Evolutionary conservation across 2,329 filamentous ascomycete genomes (phyloP).

Genomic region (Penicillium digitatum): DNA sequence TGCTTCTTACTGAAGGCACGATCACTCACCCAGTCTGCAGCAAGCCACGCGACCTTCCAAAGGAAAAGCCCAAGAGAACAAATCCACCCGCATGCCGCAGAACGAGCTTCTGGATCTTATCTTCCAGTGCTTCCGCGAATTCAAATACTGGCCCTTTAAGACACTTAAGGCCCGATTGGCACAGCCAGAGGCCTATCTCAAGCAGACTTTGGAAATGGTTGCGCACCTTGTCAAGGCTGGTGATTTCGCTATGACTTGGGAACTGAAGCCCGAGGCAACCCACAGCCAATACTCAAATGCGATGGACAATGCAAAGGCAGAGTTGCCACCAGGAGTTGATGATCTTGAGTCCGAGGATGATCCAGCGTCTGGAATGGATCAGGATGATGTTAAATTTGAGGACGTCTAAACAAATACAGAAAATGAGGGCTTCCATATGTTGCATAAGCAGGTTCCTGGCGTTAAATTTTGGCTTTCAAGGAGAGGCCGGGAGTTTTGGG

Average conservation of each 20-base stretch:
- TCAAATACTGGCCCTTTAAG: conserved; percentile 92
- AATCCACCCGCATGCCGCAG: conserved; percentile 84
- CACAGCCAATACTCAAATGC: conserved; percentile 48
- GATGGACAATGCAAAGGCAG: conserved; percentile 50
- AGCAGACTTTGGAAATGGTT: conserved; percentile 76
- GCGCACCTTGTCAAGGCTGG: conserved; percentile 79
- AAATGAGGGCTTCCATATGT: conserved; percentile 13
- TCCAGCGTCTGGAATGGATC: conserved; percentile 49
- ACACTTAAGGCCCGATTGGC: conserved; percentile 70
- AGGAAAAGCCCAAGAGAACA: conserved; percentile 62
- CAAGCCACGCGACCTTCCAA: conserved; percentile 53
- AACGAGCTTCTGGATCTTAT: conserved; percentile 83
- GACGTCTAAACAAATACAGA: conserved; percentile 52
- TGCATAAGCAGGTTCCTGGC: conserved; percentile 24
- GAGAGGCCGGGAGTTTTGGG: background rate
- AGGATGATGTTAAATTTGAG: conserved; percentile 72
- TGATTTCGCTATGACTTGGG: conserved; percentile 80
- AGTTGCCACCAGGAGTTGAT: conserved; percentile 46
- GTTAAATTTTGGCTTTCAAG: conserved; percentile 19
- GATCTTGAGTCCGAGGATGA: conserved; percentile 52
- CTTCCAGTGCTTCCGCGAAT: conserved; percentile 76
- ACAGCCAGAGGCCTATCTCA: conserved; percentile 91
- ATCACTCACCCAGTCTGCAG: conserved; percentile 30
- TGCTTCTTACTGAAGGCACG: background rate
- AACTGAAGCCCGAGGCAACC: conserved; percentile 67